Conservation (phyloP, 176 grass and related monocot genomes). For the Musa schizocarpa region DNA sequence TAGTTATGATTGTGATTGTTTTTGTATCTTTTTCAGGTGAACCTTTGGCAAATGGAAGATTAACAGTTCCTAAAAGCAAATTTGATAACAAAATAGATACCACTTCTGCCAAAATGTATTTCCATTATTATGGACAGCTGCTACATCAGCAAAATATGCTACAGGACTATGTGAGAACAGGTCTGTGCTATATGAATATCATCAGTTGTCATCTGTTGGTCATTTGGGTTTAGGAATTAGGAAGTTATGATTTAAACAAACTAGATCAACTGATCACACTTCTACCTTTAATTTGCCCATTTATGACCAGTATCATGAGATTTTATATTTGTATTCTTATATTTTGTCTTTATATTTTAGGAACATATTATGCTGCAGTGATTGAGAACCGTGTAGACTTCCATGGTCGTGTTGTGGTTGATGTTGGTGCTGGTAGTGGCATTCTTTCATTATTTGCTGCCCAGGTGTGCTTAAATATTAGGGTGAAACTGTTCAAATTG, state of each 20-base stretch:
- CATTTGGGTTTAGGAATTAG: neutral
- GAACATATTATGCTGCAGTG: conserved; percentile 97
- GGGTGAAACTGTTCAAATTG: conserved; percentile 2
- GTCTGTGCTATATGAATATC: conserved; percentile 22
- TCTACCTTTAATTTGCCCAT: too few species aligned
- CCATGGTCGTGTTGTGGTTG: conserved; percentile 82
- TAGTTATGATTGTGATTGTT: neutral
- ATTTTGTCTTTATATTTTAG: conserved; percentile 31
- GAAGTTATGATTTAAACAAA: neutral
- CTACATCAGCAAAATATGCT: conserved; percentile 99
- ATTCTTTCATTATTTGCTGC: conserved; percentile 99
- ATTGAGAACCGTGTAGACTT: conserved; percentile 88
- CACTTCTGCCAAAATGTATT: conserved; percentile 97
- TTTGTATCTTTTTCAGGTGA: conserved; percentile 34
- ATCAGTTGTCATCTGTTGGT: neutral
- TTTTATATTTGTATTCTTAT: neutral
- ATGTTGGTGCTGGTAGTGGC: conserved; percentile 99
- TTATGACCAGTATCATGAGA: neutral
- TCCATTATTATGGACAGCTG: conserved; percentile 96
- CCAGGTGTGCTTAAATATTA: conserved; percentile 45
- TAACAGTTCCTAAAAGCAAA: conserved; percentile 62
- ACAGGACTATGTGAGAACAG: conserved; percentile 99
- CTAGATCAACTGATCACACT: neutral
- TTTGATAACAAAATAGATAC: conserved; percentile 98
- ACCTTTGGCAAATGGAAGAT: conserved; percentile 68